Evolutionary conservation across 1,284 basidiomycete species (phyloP), one percentile per base, ranked within the genome.

Genomic region (Ganoderma meredithae): DNA sequence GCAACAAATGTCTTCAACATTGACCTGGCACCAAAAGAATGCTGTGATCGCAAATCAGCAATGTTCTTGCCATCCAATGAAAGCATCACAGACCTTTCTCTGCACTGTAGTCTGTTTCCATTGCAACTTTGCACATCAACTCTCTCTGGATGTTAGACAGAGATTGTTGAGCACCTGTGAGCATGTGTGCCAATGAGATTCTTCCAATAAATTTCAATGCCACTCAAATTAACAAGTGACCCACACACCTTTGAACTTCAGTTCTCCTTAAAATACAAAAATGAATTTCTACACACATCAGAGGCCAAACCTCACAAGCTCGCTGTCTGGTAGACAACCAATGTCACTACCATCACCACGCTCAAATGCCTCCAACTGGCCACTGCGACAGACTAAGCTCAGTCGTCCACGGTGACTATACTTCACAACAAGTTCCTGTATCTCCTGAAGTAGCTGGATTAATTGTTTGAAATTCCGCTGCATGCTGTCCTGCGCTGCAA

Each of bases 361-460:
- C 72, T 84, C 76, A 62, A 65, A 69, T 25, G 63, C 27, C 27
- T 65, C 63, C 31, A 70, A 41, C 15, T 61, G 61, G 10, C 71
- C 71, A 33, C 63, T 64, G 55, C 69, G 61, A 49, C 69, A 72
- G 1, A 72, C 65, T 53, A 72, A 39, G 33, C 69, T 69, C 15
- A 88, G 75, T n/a, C 83, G 75, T 1, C 81, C 84, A 0, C 75
- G 74, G 69, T 80, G 75, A 2, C 86, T 86, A 71, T 84, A 78
- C 63, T 81, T 76, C 22, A 83, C 64, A 13, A 84, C 83, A 4
- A 86, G 61, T 4, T 77, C 72, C 68, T 82, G 81, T 36, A 89
- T 85, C 10, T 77, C 68, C 59, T 78, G 77, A 66, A 90, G 75
- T 31, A 90, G 73, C 71, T 79, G 82, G 73, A 80, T 82, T 64